Evolutionary conservation across 148 eudicot genomes (phyloP), one percentile per base, ranked within the genome.

Genomic region (Nepenthes mirabilis): DNA sequence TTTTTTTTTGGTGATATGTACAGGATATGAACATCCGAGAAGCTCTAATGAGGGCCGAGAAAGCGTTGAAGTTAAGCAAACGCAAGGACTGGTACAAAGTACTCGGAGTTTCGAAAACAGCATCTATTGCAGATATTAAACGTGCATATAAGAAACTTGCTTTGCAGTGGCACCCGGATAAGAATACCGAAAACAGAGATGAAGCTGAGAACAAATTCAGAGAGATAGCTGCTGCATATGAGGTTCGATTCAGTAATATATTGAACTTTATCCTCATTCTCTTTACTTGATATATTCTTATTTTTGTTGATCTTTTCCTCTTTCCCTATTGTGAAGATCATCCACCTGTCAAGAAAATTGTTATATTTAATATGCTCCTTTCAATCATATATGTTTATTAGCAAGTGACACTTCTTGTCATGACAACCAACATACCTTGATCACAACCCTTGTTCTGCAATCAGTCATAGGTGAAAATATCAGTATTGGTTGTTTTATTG

Each of bases 31-130:
- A 71, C 66, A 74, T 91, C 43, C 84, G 97, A 37, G 86, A 81
- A 77, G 63, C 76, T 53, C 65, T 85, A 43, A 72, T 78, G 80
- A 83, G 75, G 69, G 97, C 96, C 52, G 97, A 88, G 76, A 88
- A 70, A 75, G 76, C 95, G 1, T 70, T 91, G 65, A 91, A 91
- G 70, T 36, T 91, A 80, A 88, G 97, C 75, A 85, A 91, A 72
- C 90, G 97, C 65, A 88, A 91, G 79, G 96, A 91, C 60, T 91
- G 96, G 93, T 91, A 91, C 84, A 91, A 88, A 79, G 83, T 91
- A 68, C 77, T 91, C 47, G 96, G 88, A 64, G 73, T 91, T 64
- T 80, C 96, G 37, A 91, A 85, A 60, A 78, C 83, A 14, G 83
- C 96, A 47, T 70, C 90, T 12, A 56, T 79, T 56, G 78, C 93